These are phyloP conservation scores for Pholiota conissans DNA, from an alignment of 768 basidiomycete species.

Conservation along the genomic window DNA sequence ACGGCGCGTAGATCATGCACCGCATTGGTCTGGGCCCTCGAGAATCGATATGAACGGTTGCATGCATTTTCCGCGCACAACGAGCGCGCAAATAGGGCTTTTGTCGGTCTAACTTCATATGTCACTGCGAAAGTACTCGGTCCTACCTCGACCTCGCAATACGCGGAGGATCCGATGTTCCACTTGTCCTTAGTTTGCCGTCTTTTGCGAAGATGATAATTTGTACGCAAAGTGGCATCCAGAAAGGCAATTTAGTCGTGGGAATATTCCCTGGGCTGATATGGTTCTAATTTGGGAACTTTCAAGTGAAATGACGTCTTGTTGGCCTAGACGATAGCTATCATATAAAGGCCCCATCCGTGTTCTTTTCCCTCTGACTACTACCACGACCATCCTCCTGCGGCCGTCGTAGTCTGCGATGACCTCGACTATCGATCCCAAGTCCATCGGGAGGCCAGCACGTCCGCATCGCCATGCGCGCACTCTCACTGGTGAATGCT, in stretches of 20 bases:
- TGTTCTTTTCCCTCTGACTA: conserved; percentile 3
- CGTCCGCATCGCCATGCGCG: conserved; percentile 67
- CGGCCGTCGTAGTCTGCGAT: conserved; percentile 32
- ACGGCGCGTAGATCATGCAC: neutral
- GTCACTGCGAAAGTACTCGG: neutral
- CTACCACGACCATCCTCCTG: neutral
- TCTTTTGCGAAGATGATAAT: neutral
- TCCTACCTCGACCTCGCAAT: neutral
- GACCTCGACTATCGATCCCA: conserved; percentile 67
- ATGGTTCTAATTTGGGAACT: conserved; percentile 2
- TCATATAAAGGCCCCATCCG: conserved; percentile 16
- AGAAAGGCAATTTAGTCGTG: neutral
- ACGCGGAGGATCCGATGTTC: neutral
- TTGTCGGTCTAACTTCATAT: neutral
- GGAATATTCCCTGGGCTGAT: neutral
- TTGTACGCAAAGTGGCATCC: neutral
- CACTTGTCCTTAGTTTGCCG: neutral
- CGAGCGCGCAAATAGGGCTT: neutral
- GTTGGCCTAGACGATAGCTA: conserved; percentile 6
- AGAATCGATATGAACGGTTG: neutral
- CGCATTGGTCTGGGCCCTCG: neutral
- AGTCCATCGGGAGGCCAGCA: conserved; percentile 62
- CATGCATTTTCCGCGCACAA: neutral
- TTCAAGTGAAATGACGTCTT: conserved; percentile 18
- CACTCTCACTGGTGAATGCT: conserved; percentile 54